Evolutionary conservation across 179 eudicot genomes (phyloP).

Genomic region (Silene vulgaris): DNA sequence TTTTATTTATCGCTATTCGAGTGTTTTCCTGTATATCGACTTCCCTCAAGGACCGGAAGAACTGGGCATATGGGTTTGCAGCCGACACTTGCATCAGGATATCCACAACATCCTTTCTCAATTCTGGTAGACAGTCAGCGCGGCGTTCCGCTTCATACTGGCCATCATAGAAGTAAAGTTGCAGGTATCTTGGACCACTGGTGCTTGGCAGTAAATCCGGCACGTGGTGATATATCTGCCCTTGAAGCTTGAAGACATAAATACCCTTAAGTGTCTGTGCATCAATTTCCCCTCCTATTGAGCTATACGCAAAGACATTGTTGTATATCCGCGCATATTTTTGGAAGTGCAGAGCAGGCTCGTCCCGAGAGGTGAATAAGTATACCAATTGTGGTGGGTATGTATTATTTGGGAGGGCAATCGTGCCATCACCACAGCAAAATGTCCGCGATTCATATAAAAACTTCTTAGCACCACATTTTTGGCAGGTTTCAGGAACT

Average conservation of each 20-base stretch:
- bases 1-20: background rate
- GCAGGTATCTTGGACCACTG: background rate
- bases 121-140: background rate
- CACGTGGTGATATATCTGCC: background rate
- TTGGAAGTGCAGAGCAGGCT: background rate
- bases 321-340: background rate
- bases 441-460: background rate
- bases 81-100: background rate
- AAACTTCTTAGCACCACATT: background rate
- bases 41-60: background rate
- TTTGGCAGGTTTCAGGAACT: background rate
- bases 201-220: background rate
- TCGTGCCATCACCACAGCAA: background rate
- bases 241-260: constrained; percentile 11
- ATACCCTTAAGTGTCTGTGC: background rate
- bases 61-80: background rate
- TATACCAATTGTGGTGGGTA: background rate
- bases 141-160: background rate
- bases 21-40: background rate
- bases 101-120: background rate
- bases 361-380: background rate
- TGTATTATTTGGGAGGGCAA: background rate
- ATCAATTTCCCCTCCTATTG: no score
- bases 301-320: no score
- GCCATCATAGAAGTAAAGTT: constrained; percentile 12